Evolutionary conservation across 371 early-diverging fungal species (phyloP).

Genomic region (Entomophthora muscae): DNA sequence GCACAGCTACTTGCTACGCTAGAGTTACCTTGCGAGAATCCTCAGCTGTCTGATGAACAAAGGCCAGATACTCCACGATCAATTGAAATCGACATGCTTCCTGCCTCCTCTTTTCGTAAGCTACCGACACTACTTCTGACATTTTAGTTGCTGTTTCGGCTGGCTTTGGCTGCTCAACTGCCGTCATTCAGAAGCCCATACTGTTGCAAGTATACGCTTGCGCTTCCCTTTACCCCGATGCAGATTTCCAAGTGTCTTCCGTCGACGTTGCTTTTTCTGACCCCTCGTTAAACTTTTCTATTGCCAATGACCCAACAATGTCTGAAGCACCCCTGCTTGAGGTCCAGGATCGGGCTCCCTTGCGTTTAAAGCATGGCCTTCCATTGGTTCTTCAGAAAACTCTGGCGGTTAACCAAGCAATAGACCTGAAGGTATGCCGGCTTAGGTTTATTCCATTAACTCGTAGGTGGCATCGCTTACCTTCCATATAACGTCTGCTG

Average conservation of each 20-base stretch:
- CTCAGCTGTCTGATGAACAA: not conserved
- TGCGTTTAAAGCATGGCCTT: not conserved
- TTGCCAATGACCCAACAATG: not conserved
- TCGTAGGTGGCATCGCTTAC: not conserved
- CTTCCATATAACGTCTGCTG: not conserved
- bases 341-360: not conserved
- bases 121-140: too few relatives aligned
- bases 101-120: not conserved
- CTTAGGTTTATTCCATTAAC: not conserved
- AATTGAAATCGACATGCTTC: not conserved
- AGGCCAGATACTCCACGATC: not conserved
- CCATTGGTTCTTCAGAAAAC: not conserved
- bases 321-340: not conserved
- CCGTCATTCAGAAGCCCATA: not conserved
- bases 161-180: not conserved
- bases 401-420: not conserved
- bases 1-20: conserved; percentile 5
- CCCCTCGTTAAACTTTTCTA: not conserved
- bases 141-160: not conserved
- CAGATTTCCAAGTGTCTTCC: not conserved
- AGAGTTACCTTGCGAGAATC: not conserved
- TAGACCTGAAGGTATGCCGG: not conserved
- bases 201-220: not conserved
- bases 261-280: not conserved
- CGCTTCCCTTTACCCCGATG: not conserved